phyloP scores from a whole-genome alignment of 371 early-diverging fungal species.

The Coemansia sp. region DNA sequence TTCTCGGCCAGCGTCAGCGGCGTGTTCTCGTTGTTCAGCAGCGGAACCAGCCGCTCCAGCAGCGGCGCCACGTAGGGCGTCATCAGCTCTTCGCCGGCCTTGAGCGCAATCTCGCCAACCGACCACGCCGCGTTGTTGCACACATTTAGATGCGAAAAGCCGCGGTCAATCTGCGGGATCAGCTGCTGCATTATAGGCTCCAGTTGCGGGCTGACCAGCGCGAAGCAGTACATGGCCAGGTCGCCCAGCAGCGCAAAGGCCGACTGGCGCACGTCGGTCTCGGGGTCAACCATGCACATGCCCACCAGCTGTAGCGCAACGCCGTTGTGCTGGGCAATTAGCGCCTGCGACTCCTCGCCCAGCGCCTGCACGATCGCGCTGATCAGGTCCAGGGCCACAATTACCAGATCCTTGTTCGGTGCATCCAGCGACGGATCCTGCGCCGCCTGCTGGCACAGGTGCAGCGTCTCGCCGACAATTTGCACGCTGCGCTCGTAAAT shows the following conservation, averaged over 20 bases:
- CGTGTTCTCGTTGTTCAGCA: slow-evolving; percentile 67
- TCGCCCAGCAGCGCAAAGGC: slow-evolving; percentile 94
- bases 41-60: slow-evolving; percentile 75
- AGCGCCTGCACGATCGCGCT: slow-evolving; percentile 90
- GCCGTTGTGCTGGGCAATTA: slow-evolving; percentile 72
- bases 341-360: slow-evolving; percentile 66
- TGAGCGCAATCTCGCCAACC: slow-evolving; percentile 87
- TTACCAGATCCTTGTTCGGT: slow-evolving; percentile 91
- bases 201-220: slow-evolving; percentile 68
- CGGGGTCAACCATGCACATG: slow-evolving; percentile 74
- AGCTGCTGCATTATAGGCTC: slow-evolving; percentile 72
- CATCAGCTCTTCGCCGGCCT: slow-evolving; percentile 61
- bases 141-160: slow-evolving; percentile 63
- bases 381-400: slow-evolving; percentile 91
- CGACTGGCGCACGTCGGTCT: slow-evolving; percentile 84
- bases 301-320: slow-evolving; percentile 73
- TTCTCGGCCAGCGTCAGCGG: slow-evolving; percentile 84
- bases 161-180: slow-evolving; percentile 69
- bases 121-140: slow-evolving; percentile 97
- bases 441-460: slow-evolving; percentile 61
- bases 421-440: slow-evolving; percentile 65
- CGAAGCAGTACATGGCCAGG: slow-evolving; percentile 81
- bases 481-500: slow-evolving; percentile 85
- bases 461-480: slow-evolving; percentile 73
- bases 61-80: slow-evolving; percentile 72